phyloP scores from a whole-genome alignment of 208 protist species.

The Balamuthia mandrillaris region DNA sequence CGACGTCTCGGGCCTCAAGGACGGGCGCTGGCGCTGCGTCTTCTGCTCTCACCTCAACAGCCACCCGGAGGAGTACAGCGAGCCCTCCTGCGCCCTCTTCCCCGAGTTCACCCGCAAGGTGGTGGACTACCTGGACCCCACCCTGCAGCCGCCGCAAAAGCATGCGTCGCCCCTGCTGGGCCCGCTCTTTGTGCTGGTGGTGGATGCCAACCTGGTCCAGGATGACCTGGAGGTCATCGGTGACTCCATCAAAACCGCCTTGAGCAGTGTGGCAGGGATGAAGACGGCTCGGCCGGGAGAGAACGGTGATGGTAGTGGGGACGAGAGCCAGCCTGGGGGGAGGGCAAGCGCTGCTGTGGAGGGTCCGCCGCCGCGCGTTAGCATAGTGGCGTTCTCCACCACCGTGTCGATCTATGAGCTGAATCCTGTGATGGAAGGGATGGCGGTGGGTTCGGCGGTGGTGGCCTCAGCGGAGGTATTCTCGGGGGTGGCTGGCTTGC shows the following conservation, averaged over 20 bases:
- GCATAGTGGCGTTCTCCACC: background rate
- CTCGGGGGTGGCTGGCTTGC: background rate
- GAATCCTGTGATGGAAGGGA: background rate
- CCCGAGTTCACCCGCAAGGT: conserved; percentile 17
- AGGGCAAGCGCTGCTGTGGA: background rate
- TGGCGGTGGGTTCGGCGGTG: background rate
- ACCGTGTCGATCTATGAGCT: conserved; percentile 12
- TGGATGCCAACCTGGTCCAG: background rate
- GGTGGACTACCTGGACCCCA: conserved; percentile 5
- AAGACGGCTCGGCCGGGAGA: too few relatives aligned
- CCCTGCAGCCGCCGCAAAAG: background rate
- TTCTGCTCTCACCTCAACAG: background rate
- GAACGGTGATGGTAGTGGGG: background rate
- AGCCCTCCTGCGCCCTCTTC: background rate
- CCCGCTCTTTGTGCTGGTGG: background rate
- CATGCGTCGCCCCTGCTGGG: background rate
- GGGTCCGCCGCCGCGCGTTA: background rate
- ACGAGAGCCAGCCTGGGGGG: background rate
- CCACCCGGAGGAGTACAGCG: conserved; percentile 6
- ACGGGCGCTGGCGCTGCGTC: background rate
- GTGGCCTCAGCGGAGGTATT: conserved; percentile 20
- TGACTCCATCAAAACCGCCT: background rate
- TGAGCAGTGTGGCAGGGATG: too few relatives aligned
- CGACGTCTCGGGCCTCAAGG: background rate
- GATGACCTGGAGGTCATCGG: background rate